Conservation (phyloP, 345 rosid species). For the Corymbia maculata region DNA sequence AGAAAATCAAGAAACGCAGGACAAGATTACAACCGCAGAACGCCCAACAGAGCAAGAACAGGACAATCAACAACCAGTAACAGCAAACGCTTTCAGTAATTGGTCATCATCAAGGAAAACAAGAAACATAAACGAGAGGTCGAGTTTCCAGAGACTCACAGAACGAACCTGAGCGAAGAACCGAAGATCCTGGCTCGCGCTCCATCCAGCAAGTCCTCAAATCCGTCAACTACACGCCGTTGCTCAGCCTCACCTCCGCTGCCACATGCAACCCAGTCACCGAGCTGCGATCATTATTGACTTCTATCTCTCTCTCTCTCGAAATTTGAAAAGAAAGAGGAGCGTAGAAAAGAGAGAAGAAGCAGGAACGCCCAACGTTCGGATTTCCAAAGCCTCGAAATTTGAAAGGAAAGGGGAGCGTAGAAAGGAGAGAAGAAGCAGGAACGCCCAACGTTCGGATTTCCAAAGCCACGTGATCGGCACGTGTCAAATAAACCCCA, state of each 20-base stretch:
- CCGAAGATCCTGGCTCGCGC: neutral
- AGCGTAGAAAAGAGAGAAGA: neutral
- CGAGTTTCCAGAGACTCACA: neutral
- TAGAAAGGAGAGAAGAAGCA: neutral
- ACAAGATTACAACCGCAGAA: neutral
- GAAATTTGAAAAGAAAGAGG: neutral
- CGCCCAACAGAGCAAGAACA: neutral
- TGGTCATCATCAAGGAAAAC: neutral
- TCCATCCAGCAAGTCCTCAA: neutral
- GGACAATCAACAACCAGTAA: neutral
- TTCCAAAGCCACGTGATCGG: neutral
- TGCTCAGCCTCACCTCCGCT: neutral
- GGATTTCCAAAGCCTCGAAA: neutral
- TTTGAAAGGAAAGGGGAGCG: neutral
- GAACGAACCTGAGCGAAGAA: neutral
- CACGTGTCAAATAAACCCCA: neutral
- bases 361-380: neutral
- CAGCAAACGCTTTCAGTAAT: neutral
- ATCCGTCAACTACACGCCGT: neutral
- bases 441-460: neutral
- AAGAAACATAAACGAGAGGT: neutral
- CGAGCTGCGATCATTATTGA: neutral
- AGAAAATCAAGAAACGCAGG: neutral
- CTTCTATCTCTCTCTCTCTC: neutral
- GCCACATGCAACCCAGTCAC: neutral